Evolutionary conservation across 2,329 filamentous ascomycete species (phyloP).

Genomic region (Diaporthe amygdali): DNA sequence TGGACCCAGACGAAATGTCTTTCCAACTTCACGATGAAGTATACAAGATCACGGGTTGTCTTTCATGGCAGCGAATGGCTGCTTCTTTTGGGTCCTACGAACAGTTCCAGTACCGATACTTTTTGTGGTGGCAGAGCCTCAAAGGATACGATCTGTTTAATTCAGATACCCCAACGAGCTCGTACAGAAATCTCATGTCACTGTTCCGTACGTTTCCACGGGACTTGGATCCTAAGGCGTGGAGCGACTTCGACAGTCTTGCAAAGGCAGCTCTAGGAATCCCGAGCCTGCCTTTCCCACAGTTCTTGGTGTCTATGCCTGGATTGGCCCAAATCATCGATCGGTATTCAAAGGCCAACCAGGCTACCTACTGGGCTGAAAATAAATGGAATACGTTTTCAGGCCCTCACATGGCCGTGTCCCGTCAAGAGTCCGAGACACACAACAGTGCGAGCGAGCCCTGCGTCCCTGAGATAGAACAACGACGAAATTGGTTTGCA

Average conservation of each 20-base stretch:
- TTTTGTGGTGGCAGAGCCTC: neutral
- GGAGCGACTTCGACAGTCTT: neutral
- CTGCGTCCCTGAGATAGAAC: neutral
- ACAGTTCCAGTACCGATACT: neutral
- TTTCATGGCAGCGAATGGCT: neutral
- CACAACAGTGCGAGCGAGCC: neutral
- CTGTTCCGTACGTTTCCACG: neutral
- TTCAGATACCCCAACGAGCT: neutral
- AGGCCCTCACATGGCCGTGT: neutral
- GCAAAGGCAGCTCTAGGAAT: neutral
- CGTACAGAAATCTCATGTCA: neutral
- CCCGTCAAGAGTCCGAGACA: neutral
- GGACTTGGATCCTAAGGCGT: neutral
- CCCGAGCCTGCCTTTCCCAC: neutral
- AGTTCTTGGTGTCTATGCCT: neutral
- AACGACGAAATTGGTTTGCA: too few relatives aligned
- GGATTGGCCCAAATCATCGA: neutral
- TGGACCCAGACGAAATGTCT: neutral
- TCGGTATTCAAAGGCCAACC: neutral
- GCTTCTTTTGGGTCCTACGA: neutral
- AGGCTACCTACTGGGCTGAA: neutral
- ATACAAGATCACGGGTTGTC: neutral
- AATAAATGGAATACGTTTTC: neutral
- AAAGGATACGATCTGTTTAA: neutral
- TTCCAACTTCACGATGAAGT: neutral